phyloP scores from a whole-genome alignment of 108 stramenopile species.

The Cyclotella choctawhatcheeana region DNA sequence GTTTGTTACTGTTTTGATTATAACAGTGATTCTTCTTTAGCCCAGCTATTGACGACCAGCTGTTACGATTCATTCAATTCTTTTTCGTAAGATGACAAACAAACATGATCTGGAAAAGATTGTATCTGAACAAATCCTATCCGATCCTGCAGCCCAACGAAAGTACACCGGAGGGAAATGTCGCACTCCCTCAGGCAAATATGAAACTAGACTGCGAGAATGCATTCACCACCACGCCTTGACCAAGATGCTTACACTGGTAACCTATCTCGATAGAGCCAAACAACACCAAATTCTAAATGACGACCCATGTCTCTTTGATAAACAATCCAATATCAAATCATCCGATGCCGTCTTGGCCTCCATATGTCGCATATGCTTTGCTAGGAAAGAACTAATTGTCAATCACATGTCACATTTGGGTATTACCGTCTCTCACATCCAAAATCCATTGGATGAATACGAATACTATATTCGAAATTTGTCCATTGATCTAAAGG shows the following conservation, averaged over 20 bases:
- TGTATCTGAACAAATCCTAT: constrained; percentile 70
- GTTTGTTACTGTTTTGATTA: neutral
- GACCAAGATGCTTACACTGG: constrained; percentile 68
- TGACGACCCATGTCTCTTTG: constrained; percentile 73
- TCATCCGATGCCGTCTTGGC: constrained; percentile 86
- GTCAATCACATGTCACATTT: constrained; percentile 81
- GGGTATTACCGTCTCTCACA: constrained; percentile 79
- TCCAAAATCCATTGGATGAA: constrained; percentile 91
- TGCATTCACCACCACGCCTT: constrained; percentile 74
- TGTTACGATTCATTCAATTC: neutral
- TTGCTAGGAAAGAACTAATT: constrained; percentile 88
- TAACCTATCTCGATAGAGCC: constrained; percentile 85
- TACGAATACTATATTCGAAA: constrained; percentile 82
- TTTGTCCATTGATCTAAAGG: constrained; percentile 91
- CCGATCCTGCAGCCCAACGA: constrained; percentile 58
- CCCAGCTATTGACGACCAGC: neutral
- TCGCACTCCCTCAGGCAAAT: constrained; percentile 76
- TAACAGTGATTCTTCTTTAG: neutral
- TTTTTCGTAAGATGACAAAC: constrained; percentile 37
- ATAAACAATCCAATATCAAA: constrained; percentile 68
- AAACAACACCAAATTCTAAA: constrained; percentile 66
- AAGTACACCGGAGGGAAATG: constrained; percentile 79
- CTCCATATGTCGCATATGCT: constrained; percentile 77
- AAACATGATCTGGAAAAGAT: constrained; percentile 60
- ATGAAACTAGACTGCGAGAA: constrained; percentile 67